A percentile compares a stretch with the other conserved stretches of the same genome.
Conservation (phyloP, 1,284 basidiomycete genomes). For the Singerocomus inundabilis region DNA sequence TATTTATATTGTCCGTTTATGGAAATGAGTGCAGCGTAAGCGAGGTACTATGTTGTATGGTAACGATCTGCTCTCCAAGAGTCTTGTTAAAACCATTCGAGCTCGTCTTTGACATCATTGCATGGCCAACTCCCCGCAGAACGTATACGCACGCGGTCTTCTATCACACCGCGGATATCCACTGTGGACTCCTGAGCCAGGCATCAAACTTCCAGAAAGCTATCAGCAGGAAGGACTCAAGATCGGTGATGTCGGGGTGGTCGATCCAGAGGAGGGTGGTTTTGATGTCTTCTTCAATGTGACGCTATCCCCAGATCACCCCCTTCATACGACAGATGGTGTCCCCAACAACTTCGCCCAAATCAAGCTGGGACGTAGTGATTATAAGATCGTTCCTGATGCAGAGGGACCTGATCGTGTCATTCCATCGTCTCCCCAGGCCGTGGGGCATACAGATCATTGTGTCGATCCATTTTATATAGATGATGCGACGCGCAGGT, state of each 20-base stretch:
- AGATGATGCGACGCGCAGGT: too few relatives aligned
- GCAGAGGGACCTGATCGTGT: slow-evolving; percentile 12
- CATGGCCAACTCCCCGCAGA: too few relatives aligned
- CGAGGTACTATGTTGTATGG: too few relatives aligned
- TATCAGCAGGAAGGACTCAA: slow-evolving; percentile 13
- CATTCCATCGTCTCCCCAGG: neutral
- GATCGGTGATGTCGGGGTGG: slow-evolving; percentile 34
- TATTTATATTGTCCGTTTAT: too few relatives aligned
- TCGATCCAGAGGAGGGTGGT: slow-evolving; percentile 20
- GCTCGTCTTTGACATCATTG: too few relatives aligned
- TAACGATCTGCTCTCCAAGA: too few relatives aligned
- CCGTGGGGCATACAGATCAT: too few relatives aligned
- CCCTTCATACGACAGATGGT: slow-evolving; percentile 8
- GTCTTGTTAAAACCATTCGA: too few relatives aligned
- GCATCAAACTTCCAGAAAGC: slow-evolving; percentile 16
- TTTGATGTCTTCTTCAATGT: slow-evolving; percentile 34
- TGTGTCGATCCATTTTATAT: too few relatives aligned
- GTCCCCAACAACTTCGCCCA: slow-evolving; percentile 18
- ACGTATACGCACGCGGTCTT: too few relatives aligned
- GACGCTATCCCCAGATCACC: slow-evolving; percentile 14
- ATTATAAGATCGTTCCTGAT: neutral
- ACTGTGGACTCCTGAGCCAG: slow-evolving; percentile 29
- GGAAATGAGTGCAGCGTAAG: too few relatives aligned
- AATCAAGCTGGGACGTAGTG: neutral
- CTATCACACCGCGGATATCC: too few relatives aligned